These are phyloP conservation scores for Gastrodia elata DNA, from an alignment of 106 monocot genomes.

Conservation along the genomic window DNA sequence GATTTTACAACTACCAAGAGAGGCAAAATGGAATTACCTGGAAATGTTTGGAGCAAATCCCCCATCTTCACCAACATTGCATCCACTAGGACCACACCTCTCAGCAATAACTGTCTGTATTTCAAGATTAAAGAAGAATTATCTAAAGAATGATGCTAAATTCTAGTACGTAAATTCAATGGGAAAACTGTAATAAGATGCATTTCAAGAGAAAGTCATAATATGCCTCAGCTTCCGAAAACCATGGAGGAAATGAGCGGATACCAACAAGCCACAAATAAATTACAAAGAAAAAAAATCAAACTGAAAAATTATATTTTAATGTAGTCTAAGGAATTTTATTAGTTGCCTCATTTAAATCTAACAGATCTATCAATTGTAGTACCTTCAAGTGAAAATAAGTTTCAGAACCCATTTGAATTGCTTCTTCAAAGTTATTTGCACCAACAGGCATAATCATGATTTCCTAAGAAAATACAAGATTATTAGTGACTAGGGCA, in stretches of 20 bases:
- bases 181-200: not conserved
- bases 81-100: slow-evolving; percentile 59
- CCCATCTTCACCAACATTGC: slow-evolving; percentile 83
- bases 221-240: not conserved
- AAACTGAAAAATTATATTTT: not conserved
- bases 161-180: not conserved
- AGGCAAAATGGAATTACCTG: slow-evolving; percentile 25
- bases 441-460: slow-evolving; percentile 95
- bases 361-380: not conserved
- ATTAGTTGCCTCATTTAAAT: not conserved
- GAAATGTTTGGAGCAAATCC: slow-evolving; percentile 87
- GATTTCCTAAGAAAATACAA: slow-evolving; percentile 50
- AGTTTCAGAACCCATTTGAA: slow-evolving; percentile 91
- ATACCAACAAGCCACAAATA: not conserved
- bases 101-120: slow-evolving; percentile 58
- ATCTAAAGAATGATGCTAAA: not conserved
- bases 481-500: not conserved
- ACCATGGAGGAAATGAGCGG: not conserved
- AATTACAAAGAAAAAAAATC: not conserved
- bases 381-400: slow-evolving; percentile 95
- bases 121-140: not conserved
- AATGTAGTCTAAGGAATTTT: not conserved
- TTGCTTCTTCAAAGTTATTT: slow-evolving; percentile 75
- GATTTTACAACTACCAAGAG: not conserved
- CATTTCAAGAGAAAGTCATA: not conserved